A percentile compares a stretch with the other conserved stretches of the same genome.
Conservation (phyloP, 2,329 filamentous ascomycete genomes). For the Penicillium concentricum region DNA sequence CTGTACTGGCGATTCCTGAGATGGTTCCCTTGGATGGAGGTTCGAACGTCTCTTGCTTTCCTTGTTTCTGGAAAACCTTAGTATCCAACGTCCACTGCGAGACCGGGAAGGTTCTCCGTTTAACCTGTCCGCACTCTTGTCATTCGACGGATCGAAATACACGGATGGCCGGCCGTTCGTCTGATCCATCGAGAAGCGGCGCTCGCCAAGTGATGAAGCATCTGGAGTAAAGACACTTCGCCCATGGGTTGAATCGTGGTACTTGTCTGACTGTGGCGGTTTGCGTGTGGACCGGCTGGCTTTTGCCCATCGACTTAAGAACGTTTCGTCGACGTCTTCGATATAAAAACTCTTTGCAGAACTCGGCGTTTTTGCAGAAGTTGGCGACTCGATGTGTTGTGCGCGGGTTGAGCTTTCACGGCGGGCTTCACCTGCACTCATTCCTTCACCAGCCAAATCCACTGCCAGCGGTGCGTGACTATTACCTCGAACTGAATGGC, state of each 20-base stretch:
- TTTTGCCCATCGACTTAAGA: constrained; percentile 1
- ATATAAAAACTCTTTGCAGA: constrained; percentile 4
- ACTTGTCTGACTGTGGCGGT: not conserved
- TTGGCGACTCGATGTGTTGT: not conserved
- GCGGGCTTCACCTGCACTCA: not conserved
- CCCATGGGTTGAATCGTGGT: not conserved
- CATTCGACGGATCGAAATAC: not conserved
- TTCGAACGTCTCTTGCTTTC: constrained; percentile 11
- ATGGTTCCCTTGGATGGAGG: constrained; percentile 7
- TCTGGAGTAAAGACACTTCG: not conserved
- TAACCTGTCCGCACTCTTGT: not conserved
- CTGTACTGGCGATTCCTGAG: constrained; percentile 8
- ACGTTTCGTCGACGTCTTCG: constrained; percentile 1
- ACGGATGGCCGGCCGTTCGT: not conserved
- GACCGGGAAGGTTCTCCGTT: constrained; percentile 6
- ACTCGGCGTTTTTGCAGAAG: not conserved
- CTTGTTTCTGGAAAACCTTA: constrained; percentile 13
- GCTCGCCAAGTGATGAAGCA: not conserved
- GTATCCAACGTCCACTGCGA: constrained; percentile 13
- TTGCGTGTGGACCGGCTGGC: not conserved
- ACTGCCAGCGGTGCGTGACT: not conserved
- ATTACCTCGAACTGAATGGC: not conserved
- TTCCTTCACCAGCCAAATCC: not conserved
- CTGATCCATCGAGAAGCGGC: constrained; percentile 1
- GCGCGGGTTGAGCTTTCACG: not conserved